These are phyloP conservation scores for Sarcodon sp. DNA, from an alignment of 768 basidiomycete species.

Conservation along the genomic window DNA sequence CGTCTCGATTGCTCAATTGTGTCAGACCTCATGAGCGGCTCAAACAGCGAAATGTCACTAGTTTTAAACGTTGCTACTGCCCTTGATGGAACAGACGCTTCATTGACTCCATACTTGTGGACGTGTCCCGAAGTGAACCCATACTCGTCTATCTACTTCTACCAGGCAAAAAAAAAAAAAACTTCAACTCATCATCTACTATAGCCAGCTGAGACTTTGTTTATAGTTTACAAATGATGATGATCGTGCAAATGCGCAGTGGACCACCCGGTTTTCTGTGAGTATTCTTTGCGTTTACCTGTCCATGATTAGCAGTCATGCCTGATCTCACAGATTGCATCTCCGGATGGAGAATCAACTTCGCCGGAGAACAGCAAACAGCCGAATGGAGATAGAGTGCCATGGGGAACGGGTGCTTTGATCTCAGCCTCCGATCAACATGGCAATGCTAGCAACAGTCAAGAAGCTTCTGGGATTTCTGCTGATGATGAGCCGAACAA, in stretches of 20 bases:
- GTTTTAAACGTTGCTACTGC: conserved; percentile 16
- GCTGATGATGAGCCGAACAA: background rate
- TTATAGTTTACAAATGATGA: conserved; percentile 18
- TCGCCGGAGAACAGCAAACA: conserved; percentile 17
- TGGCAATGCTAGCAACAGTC: background rate
- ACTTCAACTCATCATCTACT: background rate
- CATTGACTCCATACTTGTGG: conserved; percentile 20
- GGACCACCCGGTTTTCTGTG: conserved; percentile 28
- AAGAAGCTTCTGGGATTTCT: background rate
- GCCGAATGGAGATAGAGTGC: conserved; percentile 20
- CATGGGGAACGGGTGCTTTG: conserved; percentile 21
- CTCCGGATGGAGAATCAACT: conserved; percentile 14
- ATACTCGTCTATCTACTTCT: conserved; percentile 26
- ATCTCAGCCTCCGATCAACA: background rate
- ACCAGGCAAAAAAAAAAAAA: conserved; percentile 16
- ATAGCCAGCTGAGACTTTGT: background rate
- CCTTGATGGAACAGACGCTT: conserved; percentile 20
- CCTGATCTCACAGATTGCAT: conserved; percentile 17
- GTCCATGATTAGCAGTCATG: background rate
- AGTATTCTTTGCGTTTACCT: conserved; percentile 1
- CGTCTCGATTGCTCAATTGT: background rate
- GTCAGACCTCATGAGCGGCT: conserved; percentile 25
- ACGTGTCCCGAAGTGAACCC: conserved; percentile 24
- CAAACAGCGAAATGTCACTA: conserved; percentile 21
- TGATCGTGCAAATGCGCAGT: conserved; percentile 11